Percentiles rank a stretch among this genome's conserved stretches.
These are phyloP conservation scores for Diutina rugosa DNA, from an alignment of 1,139 yeast species.

Conservation along the genomic window DNA sequence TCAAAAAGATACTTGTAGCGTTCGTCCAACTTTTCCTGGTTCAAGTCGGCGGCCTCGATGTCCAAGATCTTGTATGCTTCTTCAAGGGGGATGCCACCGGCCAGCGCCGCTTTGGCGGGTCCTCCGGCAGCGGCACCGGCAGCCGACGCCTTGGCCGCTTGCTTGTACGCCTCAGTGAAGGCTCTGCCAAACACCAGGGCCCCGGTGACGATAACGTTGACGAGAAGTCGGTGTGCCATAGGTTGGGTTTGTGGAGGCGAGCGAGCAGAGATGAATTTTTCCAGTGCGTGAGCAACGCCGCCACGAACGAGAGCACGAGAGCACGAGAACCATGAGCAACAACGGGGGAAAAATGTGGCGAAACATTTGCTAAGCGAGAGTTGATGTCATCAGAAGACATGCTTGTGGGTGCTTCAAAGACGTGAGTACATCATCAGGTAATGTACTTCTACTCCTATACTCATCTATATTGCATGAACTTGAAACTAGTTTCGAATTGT, in stretches of 20 bases:
- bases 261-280: background rate
- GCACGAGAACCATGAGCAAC: background rate
- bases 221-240: conserved; percentile 87
- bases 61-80: conserved; percentile 90
- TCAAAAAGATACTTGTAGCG: conserved; percentile 77
- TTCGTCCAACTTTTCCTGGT: conserved; percentile 50
- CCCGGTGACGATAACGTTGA: conserved; percentile 86
- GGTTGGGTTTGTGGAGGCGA: conserved; percentile 1
- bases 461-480: too few species aligned
- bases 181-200: conserved; percentile 95
- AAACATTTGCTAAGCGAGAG: too few species aligned
- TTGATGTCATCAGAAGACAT: too few species aligned
- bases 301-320: background rate
- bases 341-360: too few species aligned
- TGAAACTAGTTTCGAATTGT: too few species aligned
- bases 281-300: background rate
- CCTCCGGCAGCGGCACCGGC: conserved; percentile 37
- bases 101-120: conserved; percentile 31
- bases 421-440: too few species aligned
- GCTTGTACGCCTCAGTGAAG: conserved; percentile 92
- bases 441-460: too few species aligned
- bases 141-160: conserved; percentile 83
- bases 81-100: conserved; percentile 72
- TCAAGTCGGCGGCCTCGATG: conserved; percentile 46
- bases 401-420: too few species aligned